Percentiles rank a stretch among this genome's conserved stretches.
phyloP scores from a whole-genome alignment of 2,329 filamentous ascomycete genomes.

The Phialophora verrucosa region DNA sequence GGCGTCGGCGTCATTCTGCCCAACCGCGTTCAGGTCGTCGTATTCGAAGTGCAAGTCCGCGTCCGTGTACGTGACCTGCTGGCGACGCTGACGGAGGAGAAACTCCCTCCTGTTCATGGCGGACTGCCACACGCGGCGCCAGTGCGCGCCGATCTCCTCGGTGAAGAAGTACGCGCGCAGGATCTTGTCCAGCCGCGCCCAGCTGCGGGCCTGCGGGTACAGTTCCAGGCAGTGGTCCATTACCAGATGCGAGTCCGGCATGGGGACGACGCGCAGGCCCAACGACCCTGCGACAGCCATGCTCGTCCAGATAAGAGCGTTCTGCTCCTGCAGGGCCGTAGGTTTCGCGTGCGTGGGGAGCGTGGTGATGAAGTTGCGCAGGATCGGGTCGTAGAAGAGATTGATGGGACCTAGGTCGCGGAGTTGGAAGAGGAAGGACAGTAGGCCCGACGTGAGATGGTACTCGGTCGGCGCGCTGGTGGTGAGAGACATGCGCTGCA shows the following conservation, averaged over 20 bases:
- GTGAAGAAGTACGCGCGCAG: conserved; percentile 35
- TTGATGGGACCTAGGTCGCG: conserved; percentile 30
- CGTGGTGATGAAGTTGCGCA: conserved; percentile 33
- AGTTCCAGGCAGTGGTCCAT: conserved; percentile 31
- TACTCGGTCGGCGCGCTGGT: conserved; percentile 26
- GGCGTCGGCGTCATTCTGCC: background rate
- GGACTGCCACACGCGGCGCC: conserved; percentile 30
- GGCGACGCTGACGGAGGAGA: conserved; percentile 15
- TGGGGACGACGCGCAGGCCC: conserved; percentile 27
- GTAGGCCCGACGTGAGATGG: conserved; percentile 31
- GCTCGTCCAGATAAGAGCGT: conserved; percentile 32
- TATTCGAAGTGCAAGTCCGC: conserved; percentile 1
- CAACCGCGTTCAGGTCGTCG: background rate
- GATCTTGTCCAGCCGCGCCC: conserved; percentile 29
- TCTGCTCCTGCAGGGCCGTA: conserved; percentile 22
- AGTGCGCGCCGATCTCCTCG: conserved; percentile 27
- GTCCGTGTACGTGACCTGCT: background rate
- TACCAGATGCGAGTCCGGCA: conserved; percentile 32
- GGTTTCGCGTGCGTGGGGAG: conserved; percentile 29
- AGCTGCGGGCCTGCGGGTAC: conserved; percentile 29
- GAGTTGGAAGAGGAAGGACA: conserved; percentile 34
- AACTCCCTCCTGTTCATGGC: conserved; percentile 29
- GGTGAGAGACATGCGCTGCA: conserved; percentile 36
- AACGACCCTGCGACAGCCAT: conserved; percentile 33
- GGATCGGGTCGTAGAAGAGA: conserved; percentile 38